Conservation (phyloP, 2,329 filamentous ascomycete species). For the Cytospora leucostoma region DNA sequence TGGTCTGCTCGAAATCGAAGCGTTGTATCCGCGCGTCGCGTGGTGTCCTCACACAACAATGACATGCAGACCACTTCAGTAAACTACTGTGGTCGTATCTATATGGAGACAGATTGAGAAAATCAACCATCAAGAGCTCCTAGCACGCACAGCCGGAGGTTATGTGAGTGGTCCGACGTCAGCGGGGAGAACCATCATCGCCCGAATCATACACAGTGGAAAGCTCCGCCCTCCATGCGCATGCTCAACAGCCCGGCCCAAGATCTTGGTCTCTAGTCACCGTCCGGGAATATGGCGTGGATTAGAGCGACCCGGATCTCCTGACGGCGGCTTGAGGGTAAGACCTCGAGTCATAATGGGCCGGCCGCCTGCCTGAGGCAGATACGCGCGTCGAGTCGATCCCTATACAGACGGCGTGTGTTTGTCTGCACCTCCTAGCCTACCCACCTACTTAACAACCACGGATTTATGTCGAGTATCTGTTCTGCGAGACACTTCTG, state of each 20-base stretch:
- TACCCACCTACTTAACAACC: background rate
- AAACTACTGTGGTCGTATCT: no score
- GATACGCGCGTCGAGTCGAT: background rate
- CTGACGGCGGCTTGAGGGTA: background rate
- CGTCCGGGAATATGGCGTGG: background rate
- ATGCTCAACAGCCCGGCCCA: background rate
- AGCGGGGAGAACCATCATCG: background rate
- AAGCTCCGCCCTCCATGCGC: background rate
- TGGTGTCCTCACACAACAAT: no score
- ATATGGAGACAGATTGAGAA: no score
- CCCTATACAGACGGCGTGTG: background rate
- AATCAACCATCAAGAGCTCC: no score
- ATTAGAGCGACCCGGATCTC: background rate
- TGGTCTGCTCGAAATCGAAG: background rate
- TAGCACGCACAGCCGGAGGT: no score
- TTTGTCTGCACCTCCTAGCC: background rate
- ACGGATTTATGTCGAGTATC: background rate
- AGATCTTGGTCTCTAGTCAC: background rate
- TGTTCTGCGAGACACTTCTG: background rate
- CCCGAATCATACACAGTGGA: no score
- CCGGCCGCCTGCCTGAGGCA: background rate
- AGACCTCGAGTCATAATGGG: background rate
- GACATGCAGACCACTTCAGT: no score
- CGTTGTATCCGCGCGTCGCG: background rate
- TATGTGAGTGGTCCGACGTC: background rate